Base-by-base conservation (phyloP, 352 stramenopile species). In the Globisporangium perplexum region DNA sequence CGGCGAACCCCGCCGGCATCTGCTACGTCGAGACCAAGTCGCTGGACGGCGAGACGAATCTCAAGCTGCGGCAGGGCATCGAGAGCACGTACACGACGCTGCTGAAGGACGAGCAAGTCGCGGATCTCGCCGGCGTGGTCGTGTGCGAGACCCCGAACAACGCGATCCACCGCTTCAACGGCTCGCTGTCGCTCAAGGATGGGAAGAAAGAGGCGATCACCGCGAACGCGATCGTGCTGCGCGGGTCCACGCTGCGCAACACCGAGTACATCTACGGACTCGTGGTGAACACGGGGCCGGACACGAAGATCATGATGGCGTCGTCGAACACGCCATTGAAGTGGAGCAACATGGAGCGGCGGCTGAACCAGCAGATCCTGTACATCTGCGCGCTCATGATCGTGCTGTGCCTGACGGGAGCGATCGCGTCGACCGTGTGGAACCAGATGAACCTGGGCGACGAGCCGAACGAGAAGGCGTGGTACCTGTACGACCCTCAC, bases 1-100 rank as follows among this genome's bases (percentile, higher is more conserved):
- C 74, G 2, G 54, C 62, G 1, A 75, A 83, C 43, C 85, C 88
- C 0, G 69, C 70, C 1, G 88, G 90, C 1, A 91, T 95, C 41
- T 96, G 84, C 59, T 97, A 96, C 53, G 88, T 96, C 26, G 86
- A 97, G 69, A 97, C 90, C 43, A 94, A 96, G 47, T 96, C 86
- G 12, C 70, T 97, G n/a, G 90, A 97, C 55, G 90, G 90, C 31
- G 90, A 97, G 61, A 97, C 90, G 6, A 97, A 97, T 53, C 63
- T 98, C 7, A 98, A 98, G 70, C 74, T 96, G 0, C 69, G 90
- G 23, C 76, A 95, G 49, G 85, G 81, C 28, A 55, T 94, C 0
- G 84, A 94, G 42, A 68, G 64, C 8, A 90, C 83, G 47, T 94
- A 94, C 62, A 87, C 82, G 24, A 63, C 35, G 23, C 33, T 94